Percentiles rank a stretch among this genome's conserved stretches.
phyloP scores from a whole-genome alignment of 2,329 filamentous ascomycete species.

The Knufia petricola region DNA sequence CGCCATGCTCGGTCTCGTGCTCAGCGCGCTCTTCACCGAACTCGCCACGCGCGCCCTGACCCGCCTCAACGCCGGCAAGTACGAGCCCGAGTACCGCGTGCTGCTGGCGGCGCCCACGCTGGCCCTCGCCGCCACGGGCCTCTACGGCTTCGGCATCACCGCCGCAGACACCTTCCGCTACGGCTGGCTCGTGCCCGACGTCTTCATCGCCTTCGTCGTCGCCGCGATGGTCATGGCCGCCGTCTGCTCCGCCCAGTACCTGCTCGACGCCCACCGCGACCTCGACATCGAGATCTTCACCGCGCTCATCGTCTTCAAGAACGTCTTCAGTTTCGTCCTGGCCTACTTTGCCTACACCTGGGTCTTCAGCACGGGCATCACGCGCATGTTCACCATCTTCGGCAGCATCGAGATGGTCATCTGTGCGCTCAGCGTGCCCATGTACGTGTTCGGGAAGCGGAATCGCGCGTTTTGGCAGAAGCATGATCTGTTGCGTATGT shows the following conservation, averaged over 20 bases:
- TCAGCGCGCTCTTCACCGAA: slow-evolving; percentile 69
- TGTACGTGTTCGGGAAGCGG: slow-evolving; percentile 70
- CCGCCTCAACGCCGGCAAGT: slow-evolving; percentile 64
- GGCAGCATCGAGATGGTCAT: slow-evolving; percentile 68
- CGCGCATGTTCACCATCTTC: slow-evolving; percentile 57
- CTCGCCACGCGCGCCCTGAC: slow-evolving; percentile 62
- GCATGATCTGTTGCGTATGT: slow-evolving; percentile 57
- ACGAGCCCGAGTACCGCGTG: slow-evolving; percentile 86
- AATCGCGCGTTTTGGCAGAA: slow-evolving; percentile 65
- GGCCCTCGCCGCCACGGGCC: slow-evolving; percentile 63
- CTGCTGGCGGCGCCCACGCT: slow-evolving; percentile 74
- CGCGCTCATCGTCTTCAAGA: slow-evolving; percentile 85
- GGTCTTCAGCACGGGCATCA: slow-evolving; percentile 54
- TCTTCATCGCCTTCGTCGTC: slow-evolving; percentile 77
- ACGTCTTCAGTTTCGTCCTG: slow-evolving; percentile 78
- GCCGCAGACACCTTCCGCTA: slow-evolving; percentile 52
- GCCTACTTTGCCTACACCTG: slow-evolving; percentile 80
- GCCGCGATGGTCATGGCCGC: slow-evolving; percentile 88
- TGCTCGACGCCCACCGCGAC: slow-evolving; percentile 88
- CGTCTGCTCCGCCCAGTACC: slow-evolving; percentile 74
- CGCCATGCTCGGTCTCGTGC: slow-evolving; percentile 62
- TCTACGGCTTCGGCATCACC: slow-evolving; percentile 78
- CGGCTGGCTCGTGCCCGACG: slow-evolving; percentile 62
- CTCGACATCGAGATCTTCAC: slow-evolving; percentile 83
- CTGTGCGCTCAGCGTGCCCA: slow-evolving; percentile 64